These are phyloP conservation scores for Babesia sp. DNA, from an alignment of 169 alveolate species.

Conservation along the genomic window DNA sequence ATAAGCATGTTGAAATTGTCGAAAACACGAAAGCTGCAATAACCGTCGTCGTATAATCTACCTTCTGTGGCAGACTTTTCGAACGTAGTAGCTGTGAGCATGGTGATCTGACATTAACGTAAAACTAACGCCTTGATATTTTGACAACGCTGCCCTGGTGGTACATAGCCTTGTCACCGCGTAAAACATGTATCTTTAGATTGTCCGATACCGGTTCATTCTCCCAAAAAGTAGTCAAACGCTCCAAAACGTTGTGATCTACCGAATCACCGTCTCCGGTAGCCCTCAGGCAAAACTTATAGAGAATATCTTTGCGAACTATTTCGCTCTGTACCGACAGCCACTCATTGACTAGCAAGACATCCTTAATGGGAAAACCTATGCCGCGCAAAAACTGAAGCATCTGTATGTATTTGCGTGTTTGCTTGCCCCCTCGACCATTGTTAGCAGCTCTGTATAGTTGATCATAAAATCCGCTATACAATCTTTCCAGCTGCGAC, in stretches of 20 bases:
- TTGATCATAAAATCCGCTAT: constrained; percentile 2
- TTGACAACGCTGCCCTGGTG: constrained; percentile 49
- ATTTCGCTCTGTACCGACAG: constrained; percentile 34
- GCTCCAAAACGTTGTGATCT: constrained; percentile 4
- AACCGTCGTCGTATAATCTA: constrained; percentile 8
- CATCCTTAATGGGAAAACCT: constrained; percentile 21
- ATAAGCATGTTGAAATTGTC: constrained; percentile 8
- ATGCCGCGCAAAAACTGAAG: constrained; percentile 23
- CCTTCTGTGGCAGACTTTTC: background rate
- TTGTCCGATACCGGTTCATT: constrained; percentile 18
- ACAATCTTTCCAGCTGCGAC: background rate
- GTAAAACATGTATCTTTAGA: constrained; percentile 18
- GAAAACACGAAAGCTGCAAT: constrained; percentile 23
- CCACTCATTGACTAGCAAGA: constrained; percentile 49
- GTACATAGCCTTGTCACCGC: constrained; percentile 5
- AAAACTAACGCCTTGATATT: background rate
- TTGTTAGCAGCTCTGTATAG: background rate
- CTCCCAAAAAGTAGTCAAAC: constrained; percentile 2
- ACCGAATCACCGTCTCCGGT: background rate
- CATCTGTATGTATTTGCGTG: background rate
- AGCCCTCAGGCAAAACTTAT: constrained; percentile 7
- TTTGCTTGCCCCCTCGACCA: background rate
- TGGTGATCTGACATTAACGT: background rate
- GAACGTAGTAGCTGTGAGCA: background rate
- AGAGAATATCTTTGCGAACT: constrained; percentile 29